Conservation (phyloP, 1,139 yeast species). For the Spathaspora sp. region DNA sequence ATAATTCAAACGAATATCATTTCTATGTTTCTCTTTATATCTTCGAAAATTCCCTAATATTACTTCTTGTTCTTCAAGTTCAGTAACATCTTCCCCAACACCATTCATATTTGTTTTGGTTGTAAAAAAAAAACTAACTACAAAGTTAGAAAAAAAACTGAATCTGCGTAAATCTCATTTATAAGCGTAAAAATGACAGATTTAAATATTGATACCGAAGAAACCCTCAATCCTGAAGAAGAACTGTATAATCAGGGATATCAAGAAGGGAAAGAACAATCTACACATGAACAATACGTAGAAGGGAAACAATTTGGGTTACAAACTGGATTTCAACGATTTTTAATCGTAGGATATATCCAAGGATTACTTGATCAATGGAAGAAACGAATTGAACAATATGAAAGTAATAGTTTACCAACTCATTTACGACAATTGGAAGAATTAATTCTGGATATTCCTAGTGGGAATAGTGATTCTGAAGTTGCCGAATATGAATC, state of each 20-base stretch:
- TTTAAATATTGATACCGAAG: conserved; percentile 41
- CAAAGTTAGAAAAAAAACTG: background rate
- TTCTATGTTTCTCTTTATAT: conserved; percentile 20
- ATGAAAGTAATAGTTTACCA: conserved; percentile 19
- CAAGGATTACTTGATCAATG: conserved; percentile 51
- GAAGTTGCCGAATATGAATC: conserved; percentile 51
- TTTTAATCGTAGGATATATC: conserved; percentile 61
- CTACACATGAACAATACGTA: conserved; percentile 39
- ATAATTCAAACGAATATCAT: conserved; percentile 26
- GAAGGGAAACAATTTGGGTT: conserved; percentile 81
- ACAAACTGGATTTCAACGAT: conserved; percentile 77
- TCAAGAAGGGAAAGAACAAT: conserved; percentile 51
- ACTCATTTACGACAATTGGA: conserved; percentile 31
- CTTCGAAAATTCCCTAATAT: conserved; percentile 26
- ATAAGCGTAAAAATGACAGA: conserved; percentile 9
- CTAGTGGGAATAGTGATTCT: conserved; percentile 41
- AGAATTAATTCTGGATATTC: conserved; percentile 23
- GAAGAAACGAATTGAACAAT: conserved; percentile 20
- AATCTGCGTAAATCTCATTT: background rate
- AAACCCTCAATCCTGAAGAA: conserved; percentile 52
- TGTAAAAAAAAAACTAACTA: background rate
- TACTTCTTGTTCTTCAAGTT: conserved; percentile 21
- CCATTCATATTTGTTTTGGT: conserved; percentile 1
- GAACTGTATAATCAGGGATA: conserved; percentile 63
- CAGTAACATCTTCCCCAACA: conserved; percentile 1